Evolutionary conservation across 2,329 filamentous ascomycete species (phyloP).

Genomic region (Phialophora chinensis): DNA sequence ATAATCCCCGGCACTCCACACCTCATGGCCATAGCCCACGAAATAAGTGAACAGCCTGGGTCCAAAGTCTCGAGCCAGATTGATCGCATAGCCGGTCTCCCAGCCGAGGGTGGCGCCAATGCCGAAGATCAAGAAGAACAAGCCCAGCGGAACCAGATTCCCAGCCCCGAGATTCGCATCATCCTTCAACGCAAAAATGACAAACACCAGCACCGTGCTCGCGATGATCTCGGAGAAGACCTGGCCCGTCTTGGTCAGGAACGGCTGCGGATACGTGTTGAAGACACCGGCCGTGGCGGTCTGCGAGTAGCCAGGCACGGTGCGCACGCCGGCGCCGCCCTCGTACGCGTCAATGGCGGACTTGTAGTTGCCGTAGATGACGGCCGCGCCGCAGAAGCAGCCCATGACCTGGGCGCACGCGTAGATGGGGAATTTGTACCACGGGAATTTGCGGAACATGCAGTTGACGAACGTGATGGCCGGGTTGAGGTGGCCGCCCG

Average conservation of each 20-base stretch:
- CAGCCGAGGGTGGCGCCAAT: slow-evolving; percentile 70
- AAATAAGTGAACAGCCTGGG: slow-evolving; percentile 67
- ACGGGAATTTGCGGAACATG: slow-evolving; percentile 64
- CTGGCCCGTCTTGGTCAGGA: slow-evolving; percentile 65
- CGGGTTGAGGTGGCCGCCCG: slow-evolving; percentile 66
- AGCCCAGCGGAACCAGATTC: slow-evolving; percentile 59
- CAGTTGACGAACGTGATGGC: slow-evolving; percentile 70
- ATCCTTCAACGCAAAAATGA: slow-evolving; percentile 67
- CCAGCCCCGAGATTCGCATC: slow-evolving; percentile 61
- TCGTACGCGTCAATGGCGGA: slow-evolving; percentile 66
- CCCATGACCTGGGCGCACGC: slow-evolving; percentile 66
- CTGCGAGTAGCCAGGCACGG: slow-evolving; percentile 59
- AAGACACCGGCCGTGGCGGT: slow-evolving; percentile 69
- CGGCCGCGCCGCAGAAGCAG: slow-evolving; percentile 61
- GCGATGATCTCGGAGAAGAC: slow-evolving; percentile 71
- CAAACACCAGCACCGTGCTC: slow-evolving; percentile 66
- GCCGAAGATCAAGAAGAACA: slow-evolving; percentile 73
- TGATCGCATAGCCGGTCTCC: slow-evolving; percentile 73
- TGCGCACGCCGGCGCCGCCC: slow-evolving; percentile 62
- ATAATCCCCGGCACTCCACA: slow-evolving; percentile 63
- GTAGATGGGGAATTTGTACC: slow-evolving; percentile 68
- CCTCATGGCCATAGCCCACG: slow-evolving; percentile 65
- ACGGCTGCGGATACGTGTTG: slow-evolving; percentile 68
- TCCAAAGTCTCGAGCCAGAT: slow-evolving; percentile 69
- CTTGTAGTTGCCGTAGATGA: slow-evolving; percentile 64